Conservation (phyloP, 345 rosid species). For the Salix suchowensis region DNA sequence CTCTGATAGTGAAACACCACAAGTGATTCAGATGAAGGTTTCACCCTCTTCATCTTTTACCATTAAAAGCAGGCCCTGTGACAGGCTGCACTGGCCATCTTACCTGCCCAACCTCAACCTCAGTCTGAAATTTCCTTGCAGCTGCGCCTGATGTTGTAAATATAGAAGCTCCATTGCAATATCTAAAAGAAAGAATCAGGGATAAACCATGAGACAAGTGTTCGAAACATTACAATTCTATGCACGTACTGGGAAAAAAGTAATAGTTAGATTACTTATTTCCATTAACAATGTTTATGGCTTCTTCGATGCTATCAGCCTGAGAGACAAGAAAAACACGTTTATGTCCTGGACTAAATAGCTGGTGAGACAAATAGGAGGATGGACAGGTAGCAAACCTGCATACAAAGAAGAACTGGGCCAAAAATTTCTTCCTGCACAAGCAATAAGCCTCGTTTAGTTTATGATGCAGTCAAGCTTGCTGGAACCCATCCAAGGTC, state of each 20-base stretch:
- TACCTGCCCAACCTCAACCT: slow-evolving; percentile 27
- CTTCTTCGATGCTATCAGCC: slow-evolving; percentile 49
- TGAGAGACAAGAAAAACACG: slow-evolving; percentile 10
- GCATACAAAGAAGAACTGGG: slow-evolving; percentile 55
- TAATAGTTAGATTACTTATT: slow-evolving; percentile 36
- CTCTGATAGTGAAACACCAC: not conserved
- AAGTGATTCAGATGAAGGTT: not conserved
- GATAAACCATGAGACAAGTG: not conserved
- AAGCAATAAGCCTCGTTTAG: slow-evolving; percentile 2
- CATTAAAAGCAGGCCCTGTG: not conserved
- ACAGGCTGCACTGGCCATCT: not conserved
- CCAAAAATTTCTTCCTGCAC: slow-evolving; percentile 52
- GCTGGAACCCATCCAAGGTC: not conserved
- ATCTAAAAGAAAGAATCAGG: slow-evolving; percentile 4
- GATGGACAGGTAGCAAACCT: slow-evolving; percentile 29
- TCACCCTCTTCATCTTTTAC: not conserved
- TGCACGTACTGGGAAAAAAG: not conserved
- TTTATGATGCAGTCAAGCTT: not conserved
- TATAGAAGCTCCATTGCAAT: slow-evolving; percentile 20
- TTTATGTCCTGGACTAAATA: slow-evolving; percentile 1
- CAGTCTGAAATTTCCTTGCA: slow-evolving; percentile 25
- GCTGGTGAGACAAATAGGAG: not conserved
- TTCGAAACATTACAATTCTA: not conserved
- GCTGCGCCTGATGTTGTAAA: slow-evolving; percentile 21
- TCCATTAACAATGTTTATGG: slow-evolving; percentile 49